Percentiles rank a stretch among this genome's conserved stretches.
Conservation (phyloP, 75 land plant genomes). For the Isoetes taiwanensis region DNA sequence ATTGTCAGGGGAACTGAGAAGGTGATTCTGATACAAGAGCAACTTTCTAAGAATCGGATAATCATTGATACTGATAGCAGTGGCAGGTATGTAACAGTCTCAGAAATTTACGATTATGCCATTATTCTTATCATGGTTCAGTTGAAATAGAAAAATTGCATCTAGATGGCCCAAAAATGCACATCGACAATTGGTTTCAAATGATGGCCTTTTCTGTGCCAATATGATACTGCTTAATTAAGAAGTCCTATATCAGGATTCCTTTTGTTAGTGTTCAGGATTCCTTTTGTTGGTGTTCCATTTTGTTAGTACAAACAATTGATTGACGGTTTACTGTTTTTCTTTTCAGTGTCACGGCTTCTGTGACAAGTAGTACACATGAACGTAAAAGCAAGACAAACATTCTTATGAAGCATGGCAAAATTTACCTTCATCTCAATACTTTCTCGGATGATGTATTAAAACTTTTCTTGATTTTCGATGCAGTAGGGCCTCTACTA, state of each 20-base stretch:
- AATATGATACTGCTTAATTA: no score
- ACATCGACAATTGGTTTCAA: no score
- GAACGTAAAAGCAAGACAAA: constrained; percentile 82
- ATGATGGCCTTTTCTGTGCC: no score
- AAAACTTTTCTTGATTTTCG: neutral
- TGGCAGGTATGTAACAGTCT: constrained; percentile 42
- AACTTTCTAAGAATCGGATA: constrained; percentile 90
- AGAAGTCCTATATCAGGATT: no score
- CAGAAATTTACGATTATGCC: no score
- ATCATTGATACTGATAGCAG: constrained; percentile 85
- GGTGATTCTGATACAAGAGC: constrained; percentile 96
- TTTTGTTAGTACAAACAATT: no score
- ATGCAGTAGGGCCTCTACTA: neutral
- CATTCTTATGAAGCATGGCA: constrained; percentile 69
- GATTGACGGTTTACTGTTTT: no score
- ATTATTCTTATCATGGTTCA: no score
- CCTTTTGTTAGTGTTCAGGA: no score
- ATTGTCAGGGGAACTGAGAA: constrained; percentile 90
- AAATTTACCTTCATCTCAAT: constrained; percentile 56
- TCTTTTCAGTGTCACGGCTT: constrained; percentile 58
- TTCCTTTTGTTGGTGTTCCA: no score
- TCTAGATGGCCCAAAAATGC: no score
- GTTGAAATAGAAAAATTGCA: no score
- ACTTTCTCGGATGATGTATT: constrained; percentile 46
- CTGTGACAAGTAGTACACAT: constrained; percentile 92